A percentile compares a stretch with the other conserved stretches of the same genome.
phyloP scores from a whole-genome alignment of 768 basidiomycete species.

The Grammothele lineata region DNA sequence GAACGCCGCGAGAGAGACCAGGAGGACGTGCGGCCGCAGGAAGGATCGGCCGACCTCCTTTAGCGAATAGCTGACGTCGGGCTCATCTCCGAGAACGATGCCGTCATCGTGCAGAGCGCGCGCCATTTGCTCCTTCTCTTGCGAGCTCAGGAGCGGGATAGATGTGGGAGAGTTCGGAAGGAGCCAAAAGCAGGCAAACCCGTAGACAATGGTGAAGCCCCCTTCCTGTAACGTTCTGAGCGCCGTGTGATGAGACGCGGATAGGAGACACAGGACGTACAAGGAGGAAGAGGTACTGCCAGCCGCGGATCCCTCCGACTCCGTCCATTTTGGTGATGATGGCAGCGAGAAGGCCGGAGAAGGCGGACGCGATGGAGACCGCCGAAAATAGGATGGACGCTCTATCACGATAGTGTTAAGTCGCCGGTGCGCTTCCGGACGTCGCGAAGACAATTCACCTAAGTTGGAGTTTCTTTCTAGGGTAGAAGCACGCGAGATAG shows the following conservation, averaged over 20 bases:
- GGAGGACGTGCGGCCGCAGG: constrained; percentile 7
- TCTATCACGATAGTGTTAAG: too few species aligned
- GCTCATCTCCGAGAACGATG: constrained; percentile 1
- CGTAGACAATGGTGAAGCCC: constrained; percentile 56
- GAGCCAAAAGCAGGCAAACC: constrained; percentile 45
- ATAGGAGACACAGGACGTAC: constrained; percentile 24
- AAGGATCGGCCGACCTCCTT: constrained; percentile 7
- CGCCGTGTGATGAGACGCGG: too few species aligned
- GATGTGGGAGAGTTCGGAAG: constrained; percentile 29
- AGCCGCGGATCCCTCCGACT: constrained; percentile 46
- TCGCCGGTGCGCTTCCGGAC: too few species aligned
- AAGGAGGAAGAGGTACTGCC: constrained; percentile 70
- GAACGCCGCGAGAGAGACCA: constrained; percentile 11
- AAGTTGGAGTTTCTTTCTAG: constrained; percentile 24
- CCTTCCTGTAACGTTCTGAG: constrained; percentile 38
- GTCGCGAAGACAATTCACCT: too few species aligned
- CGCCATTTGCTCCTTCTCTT: constrained; percentile 9
- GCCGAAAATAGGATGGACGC: constrained; percentile 38
- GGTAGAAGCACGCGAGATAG: constrained; percentile 27
- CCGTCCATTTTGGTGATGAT: constrained; percentile 55
- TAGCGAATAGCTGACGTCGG: constrained; percentile 9
- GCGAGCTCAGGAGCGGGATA: constrained; percentile 7
- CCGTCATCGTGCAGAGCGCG: constrained; percentile 10
- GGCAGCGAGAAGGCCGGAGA: constrained; percentile 61
- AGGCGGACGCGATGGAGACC: constrained; percentile 49